These are phyloP conservation scores for Alternaria hordeiaustralica DNA, from an alignment of 2,329 filamentous ascomycete species.

Conservation along the genomic window DNA sequence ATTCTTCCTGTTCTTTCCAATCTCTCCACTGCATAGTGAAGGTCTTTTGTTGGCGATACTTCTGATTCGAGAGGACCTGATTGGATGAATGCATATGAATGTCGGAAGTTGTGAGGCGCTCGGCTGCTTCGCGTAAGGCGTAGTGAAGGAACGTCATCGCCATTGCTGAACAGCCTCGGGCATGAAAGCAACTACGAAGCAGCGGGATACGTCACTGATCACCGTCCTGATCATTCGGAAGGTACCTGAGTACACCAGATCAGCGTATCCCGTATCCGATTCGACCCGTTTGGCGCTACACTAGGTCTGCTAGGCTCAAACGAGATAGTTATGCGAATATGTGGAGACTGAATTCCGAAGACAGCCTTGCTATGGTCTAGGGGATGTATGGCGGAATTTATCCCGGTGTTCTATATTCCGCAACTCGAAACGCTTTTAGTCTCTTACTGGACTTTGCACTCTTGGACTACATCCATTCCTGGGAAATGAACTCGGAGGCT, in stretches of 20 bases:
- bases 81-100: too few species aligned
- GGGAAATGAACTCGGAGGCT: too few species aligned
- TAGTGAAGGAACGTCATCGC: not conserved
- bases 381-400: not conserved
- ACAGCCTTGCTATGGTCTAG: not conserved
- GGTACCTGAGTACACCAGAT: not conserved
- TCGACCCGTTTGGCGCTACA: not conserved
- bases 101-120: too few species aligned
- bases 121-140: not conserved
- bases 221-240: fast-evolving
- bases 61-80: too few species aligned
- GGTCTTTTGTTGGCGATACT: too few species aligned
- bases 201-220: not conserved
- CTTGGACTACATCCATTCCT: too few species aligned
- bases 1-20: not conserved
- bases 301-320: not conserved
- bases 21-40: not conserved
- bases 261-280: not conserved
- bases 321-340: not conserved
- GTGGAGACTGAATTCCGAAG: not conserved
- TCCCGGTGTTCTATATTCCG: not conserved
- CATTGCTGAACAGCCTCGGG: fast-evolving
- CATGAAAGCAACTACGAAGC: not conserved
- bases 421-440: too few species aligned
- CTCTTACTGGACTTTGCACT: too few species aligned